These are phyloP conservation scores for Papiliotrema nemorosa DNA, from an alignment of 1,284 basidiomycete species.

Conservation along the genomic window DNA sequence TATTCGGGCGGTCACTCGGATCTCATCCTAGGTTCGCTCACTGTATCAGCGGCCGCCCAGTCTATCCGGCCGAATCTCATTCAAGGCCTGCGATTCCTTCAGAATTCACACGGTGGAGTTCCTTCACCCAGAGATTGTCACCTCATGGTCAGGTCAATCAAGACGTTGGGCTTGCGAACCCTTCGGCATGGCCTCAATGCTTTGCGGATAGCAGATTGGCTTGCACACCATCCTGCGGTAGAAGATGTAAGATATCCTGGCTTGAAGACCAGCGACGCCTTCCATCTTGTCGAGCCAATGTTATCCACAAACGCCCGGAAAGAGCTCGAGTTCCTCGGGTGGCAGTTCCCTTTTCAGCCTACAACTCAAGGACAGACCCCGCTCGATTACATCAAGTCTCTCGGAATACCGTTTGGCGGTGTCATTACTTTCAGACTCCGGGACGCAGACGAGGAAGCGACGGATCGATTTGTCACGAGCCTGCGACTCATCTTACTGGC, in stretches of 20 bases:
- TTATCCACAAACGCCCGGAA: slow-evolving; percentile 65
- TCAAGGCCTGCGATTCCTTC: slow-evolving; percentile 72
- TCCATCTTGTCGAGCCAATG: slow-evolving; percentile 60
- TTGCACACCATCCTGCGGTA: slow-evolving; percentile 60
- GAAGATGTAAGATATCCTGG: slow-evolving; percentile 85
- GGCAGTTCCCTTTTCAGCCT: slow-evolving; percentile 35
- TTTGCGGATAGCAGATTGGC: slow-evolving; percentile 65
- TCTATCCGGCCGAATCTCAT: slow-evolving; percentile 19
- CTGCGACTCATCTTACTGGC: slow-evolving; percentile 77
- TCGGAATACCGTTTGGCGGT: slow-evolving; percentile 70
- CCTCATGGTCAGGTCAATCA: slow-evolving; percentile 85
- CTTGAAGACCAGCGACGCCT: slow-evolving; percentile 58
- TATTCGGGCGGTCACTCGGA: slow-evolving; percentile 94
- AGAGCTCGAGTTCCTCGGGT: slow-evolving; percentile 58
- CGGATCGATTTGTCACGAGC: slow-evolving; percentile 61
- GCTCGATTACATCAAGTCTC: slow-evolving; percentile 17
- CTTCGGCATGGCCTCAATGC: slow-evolving; percentile 82
- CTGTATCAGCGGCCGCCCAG: slow-evolving; percentile 50
- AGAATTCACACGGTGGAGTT: slow-evolving; percentile 82
- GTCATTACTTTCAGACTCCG: slow-evolving; percentile 58
- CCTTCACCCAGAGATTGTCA: slow-evolving; percentile 87
- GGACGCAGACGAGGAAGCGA: slow-evolving; percentile 50
- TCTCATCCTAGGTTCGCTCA: slow-evolving; percentile 79
- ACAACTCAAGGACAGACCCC: slow-evolving; percentile 1
- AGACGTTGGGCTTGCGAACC: slow-evolving; percentile 85